A percentile compares a stretch with the other conserved stretches of the same genome.
Evolutionary conservation across 805 yeast genomes (phyloP).

Genomic region (Wickerhamiella azymoides): DNA sequence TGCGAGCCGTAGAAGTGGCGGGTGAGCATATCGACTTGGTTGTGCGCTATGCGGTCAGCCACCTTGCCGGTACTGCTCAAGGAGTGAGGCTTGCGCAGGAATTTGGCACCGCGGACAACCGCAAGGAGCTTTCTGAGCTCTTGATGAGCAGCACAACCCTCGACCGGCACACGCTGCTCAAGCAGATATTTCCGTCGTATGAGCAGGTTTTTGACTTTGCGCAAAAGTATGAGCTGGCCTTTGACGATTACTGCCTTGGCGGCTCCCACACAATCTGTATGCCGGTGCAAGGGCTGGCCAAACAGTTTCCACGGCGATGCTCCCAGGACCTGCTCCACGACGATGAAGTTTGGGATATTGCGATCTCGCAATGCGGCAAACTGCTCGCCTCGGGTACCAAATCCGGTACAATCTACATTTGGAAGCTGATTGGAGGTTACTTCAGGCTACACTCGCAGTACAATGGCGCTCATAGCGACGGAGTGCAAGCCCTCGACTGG

Average conservation of each 20-base stretch:
- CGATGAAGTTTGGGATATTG: slow-evolving; percentile 75
- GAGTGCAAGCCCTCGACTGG: slow-evolving; percentile 51
- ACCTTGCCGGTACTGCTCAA: background rate
- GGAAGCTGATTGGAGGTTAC: background rate
- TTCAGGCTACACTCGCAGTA: slow-evolving; percentile 9
- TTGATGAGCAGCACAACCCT: background rate
- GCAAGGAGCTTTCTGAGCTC: background rate
- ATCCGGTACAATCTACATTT: slow-evolving; percentile 11
- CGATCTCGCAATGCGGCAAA: slow-evolving; percentile 65
- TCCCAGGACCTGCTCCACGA: slow-evolving; percentile 10
- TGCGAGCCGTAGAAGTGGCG: background rate
- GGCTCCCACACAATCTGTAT: background rate
- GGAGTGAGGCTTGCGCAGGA: background rate
- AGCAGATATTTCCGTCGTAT: background rate
- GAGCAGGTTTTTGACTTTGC: background rate
- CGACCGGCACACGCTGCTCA: background rate
- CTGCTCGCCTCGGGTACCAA: slow-evolving; percentile 46
- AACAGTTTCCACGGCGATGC: background rate
- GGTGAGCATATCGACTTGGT: background rate
- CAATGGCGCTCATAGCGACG: slow-evolving; percentile 21
- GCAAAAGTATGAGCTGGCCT: background rate
- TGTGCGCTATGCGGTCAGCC: background rate
- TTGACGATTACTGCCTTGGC: background rate
- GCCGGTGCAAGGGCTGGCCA: background rate
- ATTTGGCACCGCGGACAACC: background rate